These are phyloP conservation scores for Bisporella sp. DNA, from an alignment of 2,329 filamentous ascomycete genomes.

Conservation along the genomic window DNA sequence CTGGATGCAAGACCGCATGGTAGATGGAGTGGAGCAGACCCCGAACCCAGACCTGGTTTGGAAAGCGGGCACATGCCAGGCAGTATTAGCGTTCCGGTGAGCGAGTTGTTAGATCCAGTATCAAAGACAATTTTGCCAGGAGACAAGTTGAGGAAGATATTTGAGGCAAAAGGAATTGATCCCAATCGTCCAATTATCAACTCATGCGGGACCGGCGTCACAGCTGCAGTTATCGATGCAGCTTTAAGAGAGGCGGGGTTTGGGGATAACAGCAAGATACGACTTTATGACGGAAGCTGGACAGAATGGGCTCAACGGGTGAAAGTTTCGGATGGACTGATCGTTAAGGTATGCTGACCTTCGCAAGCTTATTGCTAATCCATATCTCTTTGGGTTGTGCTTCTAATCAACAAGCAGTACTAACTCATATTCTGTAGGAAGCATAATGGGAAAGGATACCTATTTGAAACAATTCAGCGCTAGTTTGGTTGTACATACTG, in stretches of 20 bases:
- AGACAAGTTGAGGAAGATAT: constrained; percentile 66
- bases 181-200: constrained; percentile 74
- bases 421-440: too few species aligned
- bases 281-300: constrained; percentile 95
- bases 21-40: constrained; percentile 74
- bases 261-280: constrained; percentile 58
- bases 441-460: too few species aligned
- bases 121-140: constrained; percentile 73
- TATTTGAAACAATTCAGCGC: too few species aligned
- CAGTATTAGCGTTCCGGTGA: constrained; percentile 75
- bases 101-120: constrained; percentile 70
- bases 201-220: constrained; percentile 90
- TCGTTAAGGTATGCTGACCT: constrained; percentile 37
- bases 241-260: constrained; percentile 75
- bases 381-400: too few species aligned
- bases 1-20: constrained; percentile 78
- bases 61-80: constrained; percentile 89
- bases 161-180: constrained; percentile 74
- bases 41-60: constrained; percentile 80
- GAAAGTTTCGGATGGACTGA: constrained; percentile 53
- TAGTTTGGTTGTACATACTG: too few species aligned
- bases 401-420: too few species aligned
- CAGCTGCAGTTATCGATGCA: constrained; percentile 83
- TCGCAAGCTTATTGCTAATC: too few species aligned
- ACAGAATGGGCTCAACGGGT: constrained; percentile 72